A percentile compares a stretch with the other conserved stretches of the same genome.
Evolutionary conservation across 768 basidiomycete genomes (phyloP).

Genomic region (Phylloporus sp.): DNA sequence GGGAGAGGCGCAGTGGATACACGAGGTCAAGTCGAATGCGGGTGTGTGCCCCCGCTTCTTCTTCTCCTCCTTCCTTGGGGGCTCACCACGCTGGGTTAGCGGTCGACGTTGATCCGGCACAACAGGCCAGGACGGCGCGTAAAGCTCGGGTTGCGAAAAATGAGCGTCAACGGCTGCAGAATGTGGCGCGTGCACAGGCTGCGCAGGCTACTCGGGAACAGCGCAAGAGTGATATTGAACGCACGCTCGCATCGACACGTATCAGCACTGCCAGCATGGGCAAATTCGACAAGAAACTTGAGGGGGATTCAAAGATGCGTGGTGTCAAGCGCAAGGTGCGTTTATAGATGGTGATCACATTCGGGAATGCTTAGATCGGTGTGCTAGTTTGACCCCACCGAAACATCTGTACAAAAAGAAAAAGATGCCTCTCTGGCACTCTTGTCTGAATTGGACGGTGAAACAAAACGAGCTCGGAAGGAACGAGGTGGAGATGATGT

Average conservation of each 20-base stretch:
- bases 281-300: slow-evolving; percentile 83
- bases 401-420: slow-evolving; percentile 61
- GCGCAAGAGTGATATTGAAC: slow-evolving; percentile 73
- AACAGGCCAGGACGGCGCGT: slow-evolving; percentile 70
- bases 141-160: slow-evolving; percentile 85
- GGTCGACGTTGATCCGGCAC: slow-evolving; percentile 74
- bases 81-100: slow-evolving; percentile 19
- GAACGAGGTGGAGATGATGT: slow-evolving; percentile 47
- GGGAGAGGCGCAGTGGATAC: slow-evolving; percentile 83
- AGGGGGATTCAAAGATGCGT: slow-evolving; percentile 85
- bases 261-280: slow-evolving; percentile 94
- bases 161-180: slow-evolving; percentile 68
- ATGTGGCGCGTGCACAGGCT: slow-evolving; percentile 55
- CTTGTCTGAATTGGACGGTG: slow-evolving; percentile 73
- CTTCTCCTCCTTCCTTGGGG: background rate
- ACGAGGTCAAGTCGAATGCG: slow-evolving; percentile 84
- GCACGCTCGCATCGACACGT: slow-evolving; percentile 70
- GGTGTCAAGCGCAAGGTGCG: slow-evolving; percentile 92
- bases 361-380: slow-evolving; percentile 1
- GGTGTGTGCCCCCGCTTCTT: slow-evolving; percentile 44
- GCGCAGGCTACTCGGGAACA: slow-evolving; percentile 34
- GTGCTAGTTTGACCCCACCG: slow-evolving; percentile 78
- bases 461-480: slow-evolving; percentile 50
- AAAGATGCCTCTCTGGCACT: slow-evolving; percentile 70
- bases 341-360: background rate